Evolutionary conservation across 108 stramenopile species (phyloP).

Genomic region (Asterionellopsis glacialis): DNA sequence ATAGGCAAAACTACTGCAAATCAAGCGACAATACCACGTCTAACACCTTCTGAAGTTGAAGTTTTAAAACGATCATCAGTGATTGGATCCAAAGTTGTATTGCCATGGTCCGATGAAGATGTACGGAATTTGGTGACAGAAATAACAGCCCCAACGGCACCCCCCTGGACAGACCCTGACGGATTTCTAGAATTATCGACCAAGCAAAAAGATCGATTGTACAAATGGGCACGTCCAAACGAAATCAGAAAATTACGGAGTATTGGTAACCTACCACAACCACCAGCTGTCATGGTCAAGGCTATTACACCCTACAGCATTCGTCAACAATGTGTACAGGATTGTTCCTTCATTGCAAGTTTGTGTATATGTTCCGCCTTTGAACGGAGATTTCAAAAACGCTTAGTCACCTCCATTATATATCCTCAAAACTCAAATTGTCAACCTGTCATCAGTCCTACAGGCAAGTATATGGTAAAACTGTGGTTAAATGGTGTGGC

Average conservation of each 20-base stretch:
- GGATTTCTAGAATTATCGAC: conserved; percentile 47
- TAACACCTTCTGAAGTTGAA: conserved; percentile 52
- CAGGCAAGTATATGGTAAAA: conserved; percentile 91
- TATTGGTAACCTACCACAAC: conserved; percentile 7
- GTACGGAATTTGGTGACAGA: conserved; percentile 22
- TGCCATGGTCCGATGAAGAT: conserved; percentile 78
- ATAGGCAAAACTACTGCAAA: too few relatives aligned
- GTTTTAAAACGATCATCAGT: conserved; percentile 55
- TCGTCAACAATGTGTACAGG: conserved; percentile 81
- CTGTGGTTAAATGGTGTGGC: conserved; percentile 90
- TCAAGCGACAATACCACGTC: conserved; percentile 5
- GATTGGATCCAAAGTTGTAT: conserved; percentile 56
- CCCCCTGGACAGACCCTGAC: conserved; percentile 50
- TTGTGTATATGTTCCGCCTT: conserved; percentile 85
- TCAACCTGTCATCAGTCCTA: conserved; percentile 77
- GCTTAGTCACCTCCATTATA: conserved; percentile 66
- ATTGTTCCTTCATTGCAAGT: conserved; percentile 91
- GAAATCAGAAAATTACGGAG: conserved; percentile 51
- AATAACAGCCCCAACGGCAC: conserved; percentile 5
- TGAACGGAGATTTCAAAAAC: conserved; percentile 64
- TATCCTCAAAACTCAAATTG: conserved; percentile 68
- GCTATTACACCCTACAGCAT: conserved; percentile 62
- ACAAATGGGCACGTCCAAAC: conserved; percentile 64
- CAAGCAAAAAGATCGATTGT: conserved; percentile 51
- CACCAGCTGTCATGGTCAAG: conserved; percentile 38